Conservation (phyloP, 768 basidiomycete species). For the Suillus americanus region DNA sequence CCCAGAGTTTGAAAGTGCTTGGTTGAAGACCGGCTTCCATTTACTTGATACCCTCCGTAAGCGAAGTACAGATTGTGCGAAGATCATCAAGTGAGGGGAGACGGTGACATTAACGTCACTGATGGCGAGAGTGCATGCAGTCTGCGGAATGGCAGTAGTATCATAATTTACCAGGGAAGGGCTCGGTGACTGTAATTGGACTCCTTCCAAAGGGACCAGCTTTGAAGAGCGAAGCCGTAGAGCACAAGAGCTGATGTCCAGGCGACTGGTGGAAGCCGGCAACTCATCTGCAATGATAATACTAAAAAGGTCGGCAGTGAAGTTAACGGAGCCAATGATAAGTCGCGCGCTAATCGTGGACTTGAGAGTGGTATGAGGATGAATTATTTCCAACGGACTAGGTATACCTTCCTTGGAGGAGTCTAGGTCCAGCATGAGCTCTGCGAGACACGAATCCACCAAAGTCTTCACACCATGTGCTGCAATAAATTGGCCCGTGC, state of each 20-base stretch:
- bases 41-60: conserved; percentile 40
- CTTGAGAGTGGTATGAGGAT: conserved; percentile 10
- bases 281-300: conserved; percentile 4
- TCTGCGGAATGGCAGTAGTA: conserved; percentile 17
- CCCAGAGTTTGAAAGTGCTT: neutral
- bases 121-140: conserved; percentile 34
- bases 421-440: conserved; percentile 45
- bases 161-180: conserved; percentile 12
- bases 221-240: conserved; percentile 22
- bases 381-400: conserved; percentile 24
- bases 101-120: conserved; percentile 44
- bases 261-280: conserved; percentile 21
- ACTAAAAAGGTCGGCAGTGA: conserved; percentile 16
- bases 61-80: conserved; percentile 55
- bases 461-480: conserved; percentile 34
- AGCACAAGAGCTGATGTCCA: conserved; percentile 9
- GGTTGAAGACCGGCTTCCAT: neutral
- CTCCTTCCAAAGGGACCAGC: conserved; percentile 5
- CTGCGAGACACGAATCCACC: conserved; percentile 38
- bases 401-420: conserved; percentile 28
- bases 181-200: conserved; percentile 15
- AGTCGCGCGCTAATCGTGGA: conserved; percentile 5
- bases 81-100: conserved; percentile 59
- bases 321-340: conserved; percentile 16
- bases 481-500: conserved; percentile 12